Evolutionary conservation across 2,329 filamentous ascomycete species (phyloP).

Genomic region (Alternaria arbusti): DNA sequence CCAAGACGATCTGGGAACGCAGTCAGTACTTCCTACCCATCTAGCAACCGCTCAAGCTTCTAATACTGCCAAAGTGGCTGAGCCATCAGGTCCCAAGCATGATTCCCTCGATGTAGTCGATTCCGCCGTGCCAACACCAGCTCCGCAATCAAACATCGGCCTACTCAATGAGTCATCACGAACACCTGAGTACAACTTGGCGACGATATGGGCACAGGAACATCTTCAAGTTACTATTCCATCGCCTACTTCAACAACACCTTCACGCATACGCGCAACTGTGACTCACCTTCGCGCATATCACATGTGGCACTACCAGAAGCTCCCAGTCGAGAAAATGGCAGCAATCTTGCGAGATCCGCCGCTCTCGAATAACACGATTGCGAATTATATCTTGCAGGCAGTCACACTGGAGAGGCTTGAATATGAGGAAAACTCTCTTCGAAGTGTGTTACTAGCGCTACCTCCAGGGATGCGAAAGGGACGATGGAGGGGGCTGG

Average conservation of each 20-base stretch:
- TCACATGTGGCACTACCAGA: conserved; percentile 42
- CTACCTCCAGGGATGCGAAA: conserved; percentile 32
- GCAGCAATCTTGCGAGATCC: conserved; percentile 35
- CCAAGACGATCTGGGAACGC: not conserved
- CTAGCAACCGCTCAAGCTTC: not conserved
- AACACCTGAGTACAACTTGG: conserved; percentile 30
- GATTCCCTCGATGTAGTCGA: not conserved
- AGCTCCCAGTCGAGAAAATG: conserved; percentile 28
- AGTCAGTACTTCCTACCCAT: not conserved
- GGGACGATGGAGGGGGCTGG: conserved; percentile 33
- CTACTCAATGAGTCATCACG: conserved; percentile 5
- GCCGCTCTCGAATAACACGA: conserved; percentile 37
- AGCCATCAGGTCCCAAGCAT: not conserved
- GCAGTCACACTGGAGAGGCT: conserved; percentile 38
- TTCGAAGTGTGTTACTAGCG: conserved; percentile 26
- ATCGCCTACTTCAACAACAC: conserved; percentile 16
- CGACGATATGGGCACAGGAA: conserved; percentile 37
- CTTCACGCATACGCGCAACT: conserved; percentile 39
- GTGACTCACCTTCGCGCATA: conserved; percentile 42
- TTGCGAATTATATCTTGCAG: conserved; percentile 38
- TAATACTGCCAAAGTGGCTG: not conserved
- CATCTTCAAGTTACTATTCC: conserved; percentile 41
- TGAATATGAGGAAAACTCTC: conserved; percentile 27
- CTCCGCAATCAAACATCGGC: not conserved
- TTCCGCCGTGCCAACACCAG: not conserved